Evolutionary conservation across 257 asterid genomes (phyloP).

Genomic region (Linaria vulgaris): DNA sequence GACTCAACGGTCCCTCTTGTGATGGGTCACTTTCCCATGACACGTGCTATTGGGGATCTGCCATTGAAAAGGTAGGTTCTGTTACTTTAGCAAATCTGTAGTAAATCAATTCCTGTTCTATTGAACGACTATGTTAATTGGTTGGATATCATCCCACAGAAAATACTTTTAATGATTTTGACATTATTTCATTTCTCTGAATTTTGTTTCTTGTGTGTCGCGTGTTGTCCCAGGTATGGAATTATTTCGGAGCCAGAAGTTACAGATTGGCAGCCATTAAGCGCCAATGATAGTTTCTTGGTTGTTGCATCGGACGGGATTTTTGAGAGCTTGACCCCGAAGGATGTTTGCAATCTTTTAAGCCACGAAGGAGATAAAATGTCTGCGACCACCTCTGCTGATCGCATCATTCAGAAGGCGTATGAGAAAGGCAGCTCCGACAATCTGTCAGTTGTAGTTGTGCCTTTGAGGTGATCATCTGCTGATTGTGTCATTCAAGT

Average conservation of each 20-base stretch:
- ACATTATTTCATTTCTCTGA: too few species aligned
- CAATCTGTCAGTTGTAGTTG: not conserved
- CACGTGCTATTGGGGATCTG: constrained; percentile 3
- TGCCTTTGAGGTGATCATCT: not conserved
- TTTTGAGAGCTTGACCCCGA: not conserved
- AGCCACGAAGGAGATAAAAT: not conserved
- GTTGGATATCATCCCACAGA: too few species aligned
- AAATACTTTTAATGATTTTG: too few species aligned
- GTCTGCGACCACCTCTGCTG: not conserved
- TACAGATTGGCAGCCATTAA: not conserved
- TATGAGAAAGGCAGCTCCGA: not conserved
- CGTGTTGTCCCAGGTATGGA: not conserved
- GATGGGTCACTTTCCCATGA: constrained; percentile 7
- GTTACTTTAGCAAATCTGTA: too few species aligned
- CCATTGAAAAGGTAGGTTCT: not conserved
- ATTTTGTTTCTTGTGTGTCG: not conserved
- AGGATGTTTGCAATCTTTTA: not conserved
- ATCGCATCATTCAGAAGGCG: not conserved
- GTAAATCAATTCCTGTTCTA: too few species aligned
- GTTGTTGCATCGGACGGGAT: not conserved
- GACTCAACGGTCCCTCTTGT: not conserved
- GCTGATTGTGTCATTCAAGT: too few species aligned
- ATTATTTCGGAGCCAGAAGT: constrained; percentile 1
- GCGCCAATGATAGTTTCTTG: not conserved
- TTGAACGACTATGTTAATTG: too few species aligned